phyloP scores from a whole-genome alignment of 805 yeast species.

The Spathaspora sp. region DNA sequence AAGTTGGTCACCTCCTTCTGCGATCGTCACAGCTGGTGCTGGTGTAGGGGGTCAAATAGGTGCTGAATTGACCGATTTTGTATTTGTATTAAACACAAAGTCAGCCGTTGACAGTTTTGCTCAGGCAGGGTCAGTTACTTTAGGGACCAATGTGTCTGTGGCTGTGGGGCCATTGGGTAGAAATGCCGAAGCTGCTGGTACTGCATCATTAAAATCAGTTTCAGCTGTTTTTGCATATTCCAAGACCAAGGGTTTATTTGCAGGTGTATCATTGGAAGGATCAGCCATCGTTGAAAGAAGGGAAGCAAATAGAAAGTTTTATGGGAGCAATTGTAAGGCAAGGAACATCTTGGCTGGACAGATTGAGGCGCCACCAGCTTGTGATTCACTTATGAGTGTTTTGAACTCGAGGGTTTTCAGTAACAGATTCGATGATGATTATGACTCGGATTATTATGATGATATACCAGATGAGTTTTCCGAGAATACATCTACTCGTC shows the following conservation, averaged over 20 bases:
- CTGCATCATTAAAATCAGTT: conserved; percentile 82
- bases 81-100: conserved; percentile 80
- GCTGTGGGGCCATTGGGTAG: conserved; percentile 98
- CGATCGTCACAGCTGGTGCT: conserved; percentile 94
- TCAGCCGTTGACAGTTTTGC: conserved; percentile 93
- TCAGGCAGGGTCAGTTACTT: conserved; percentile 87
- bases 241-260: conserved; percentile 93
- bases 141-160: conserved; percentile 91
- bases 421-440: conserved; percentile 49
- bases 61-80: conserved; percentile 93
- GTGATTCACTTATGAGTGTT: conserved; percentile 82
- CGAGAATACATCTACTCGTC: conserved; percentile 43
- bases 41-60: conserved; percentile 99
- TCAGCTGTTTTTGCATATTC: conserved; percentile 93
- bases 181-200: conserved; percentile 95
- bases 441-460: conserved; percentile 65
- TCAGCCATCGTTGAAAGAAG: conserved; percentile 95
- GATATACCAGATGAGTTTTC: conserved; percentile 73
- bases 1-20: conserved; percentile 96
- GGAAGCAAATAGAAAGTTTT: conserved; percentile 93
- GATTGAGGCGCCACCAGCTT: conserved; percentile 90
- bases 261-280: conserved; percentile 96
- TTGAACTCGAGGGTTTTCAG: conserved; percentile 82
- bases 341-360: conserved; percentile 77
- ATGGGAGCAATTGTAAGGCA: conserved; percentile 88